phyloP scores from a whole-genome alignment of 2,329 filamentous ascomycete species.

The Alternaria brassicicola region DNA sequence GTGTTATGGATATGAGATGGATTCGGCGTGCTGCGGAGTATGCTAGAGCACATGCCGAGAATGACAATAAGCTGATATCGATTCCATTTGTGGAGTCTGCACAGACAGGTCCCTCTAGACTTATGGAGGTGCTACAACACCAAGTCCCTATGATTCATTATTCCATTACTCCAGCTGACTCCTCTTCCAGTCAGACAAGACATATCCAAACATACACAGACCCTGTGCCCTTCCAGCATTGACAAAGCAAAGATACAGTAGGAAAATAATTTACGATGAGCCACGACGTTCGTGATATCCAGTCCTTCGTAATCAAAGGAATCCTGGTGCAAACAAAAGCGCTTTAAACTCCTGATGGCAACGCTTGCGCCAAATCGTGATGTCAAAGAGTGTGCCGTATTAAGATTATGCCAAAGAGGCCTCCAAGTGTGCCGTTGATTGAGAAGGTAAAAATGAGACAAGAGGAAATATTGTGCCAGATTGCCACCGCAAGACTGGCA shows the following conservation, averaged over 20 bases:
- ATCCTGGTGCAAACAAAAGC: not conserved
- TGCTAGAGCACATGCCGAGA: not conserved
- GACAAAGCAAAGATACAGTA: not conserved
- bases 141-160: conserved; percentile 1
- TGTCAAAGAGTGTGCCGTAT: conserved; percentile 4
- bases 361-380: conserved; percentile 9
- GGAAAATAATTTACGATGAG: not conserved
- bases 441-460: conserved; percentile 1
- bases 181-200: not conserved
- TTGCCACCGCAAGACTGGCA: not conserved
- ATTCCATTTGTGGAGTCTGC: conserved; percentile 3
- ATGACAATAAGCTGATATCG: not conserved
- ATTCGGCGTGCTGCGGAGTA: not conserved
- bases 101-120: not conserved
- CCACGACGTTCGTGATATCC: conserved; percentile 2
- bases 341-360: conserved; percentile 13
- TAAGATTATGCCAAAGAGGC: conserved; percentile 12
- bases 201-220: not conserved
- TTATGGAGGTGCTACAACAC: not conserved
- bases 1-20: not conserved
- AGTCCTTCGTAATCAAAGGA: not conserved
- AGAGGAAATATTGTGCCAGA: not conserved
- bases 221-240: not conserved
- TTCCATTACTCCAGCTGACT: conserved; percentile 2
- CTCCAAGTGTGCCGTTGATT: not conserved